Base-by-base conservation (phyloP, 2,329 filamentous ascomycete genomes). In the Dryadomyces quercivorus region DNA sequence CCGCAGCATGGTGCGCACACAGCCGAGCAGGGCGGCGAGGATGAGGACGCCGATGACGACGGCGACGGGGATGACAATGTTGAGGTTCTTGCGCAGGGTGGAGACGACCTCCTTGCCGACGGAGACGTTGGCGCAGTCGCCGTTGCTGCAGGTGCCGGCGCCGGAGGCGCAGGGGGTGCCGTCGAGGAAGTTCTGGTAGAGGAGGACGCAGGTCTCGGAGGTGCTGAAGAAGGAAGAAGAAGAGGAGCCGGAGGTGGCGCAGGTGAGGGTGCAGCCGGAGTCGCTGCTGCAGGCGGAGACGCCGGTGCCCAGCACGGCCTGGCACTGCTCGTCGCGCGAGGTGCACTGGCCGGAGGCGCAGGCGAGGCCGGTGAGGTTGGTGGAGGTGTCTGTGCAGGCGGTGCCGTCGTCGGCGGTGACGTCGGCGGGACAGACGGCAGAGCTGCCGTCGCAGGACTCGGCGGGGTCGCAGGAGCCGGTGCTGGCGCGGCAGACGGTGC, bases 281-380 rank as follows among this genome's bases (percentile, higher is more conserved):
- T 72, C 50, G 21, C 31, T 74, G 59, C 85, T 81, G 69, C 93
- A 98, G 10, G 91, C 85, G 4, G 62, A 79, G 31, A 16, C 12
- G n/a, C 5, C 16, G 42, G 78, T 81, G 40, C 89, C 90, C 76
- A 95, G 86, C 50, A 94, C 76, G 12, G 82, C 85, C 67, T 85
- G 84, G 73, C 93, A 98, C 71, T 98, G 93, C 64, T 84, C 77
- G 67, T 96, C 83, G 59, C 93, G 84, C 53, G 86, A 93, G 3
- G 93, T 98, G 69, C 93, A 98, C 69, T 97, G 92, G 13, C 93
- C 93, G 48, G 86, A 91, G 34, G 93, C 89, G 66, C 93, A 98
- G 36, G 80, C 71, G 36, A 97, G 77, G 2, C 80, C 79, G 2
- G 66, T 62, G 15, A 83, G 84, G 46, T 70, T 64, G 51, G 73